Evolutionary conservation across 495 filamentous ascomycete species (phyloP).

Genomic region (Neurospora sp.): DNA sequence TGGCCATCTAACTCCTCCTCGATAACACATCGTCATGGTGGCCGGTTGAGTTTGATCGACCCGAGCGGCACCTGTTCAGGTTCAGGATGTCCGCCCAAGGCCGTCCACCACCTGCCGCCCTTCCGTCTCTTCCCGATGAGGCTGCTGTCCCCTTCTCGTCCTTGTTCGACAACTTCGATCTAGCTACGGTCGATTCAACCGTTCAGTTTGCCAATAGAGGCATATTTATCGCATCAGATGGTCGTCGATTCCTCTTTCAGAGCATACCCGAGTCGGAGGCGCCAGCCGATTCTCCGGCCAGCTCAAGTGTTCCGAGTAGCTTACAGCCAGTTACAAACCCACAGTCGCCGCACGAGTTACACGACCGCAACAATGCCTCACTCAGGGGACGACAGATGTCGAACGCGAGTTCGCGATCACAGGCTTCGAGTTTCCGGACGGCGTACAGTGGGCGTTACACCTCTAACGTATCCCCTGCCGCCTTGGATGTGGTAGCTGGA

Average conservation of each 20-base stretch:
- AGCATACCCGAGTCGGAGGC: slow-evolving; percentile 12
- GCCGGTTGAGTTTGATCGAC: not conserved
- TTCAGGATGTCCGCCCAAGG: slow-evolving; percentile 22
- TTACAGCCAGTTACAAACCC: not conserved
- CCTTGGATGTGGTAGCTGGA: not conserved
- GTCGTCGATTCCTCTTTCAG: slow-evolving; percentile 22
- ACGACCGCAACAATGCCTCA: slow-evolving; percentile 2
- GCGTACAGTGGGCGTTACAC: not conserved
- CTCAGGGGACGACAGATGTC: slow-evolving; percentile 16
- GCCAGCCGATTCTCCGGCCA: not conserved
- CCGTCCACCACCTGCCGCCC: slow-evolving; percentile 12
- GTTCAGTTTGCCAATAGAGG: slow-evolving; percentile 19
- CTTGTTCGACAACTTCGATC: slow-evolving; percentile 23
- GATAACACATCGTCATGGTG: no score
- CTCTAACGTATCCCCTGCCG: not conserved
- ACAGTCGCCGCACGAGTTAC: slow-evolving; percentile 1
- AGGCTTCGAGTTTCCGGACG: not conserved
- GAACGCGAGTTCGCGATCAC: slow-evolving; percentile 9
- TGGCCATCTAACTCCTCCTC: no score
- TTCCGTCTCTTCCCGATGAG: slow-evolving; percentile 17
- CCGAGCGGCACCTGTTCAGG: slow-evolving; percentile 13
- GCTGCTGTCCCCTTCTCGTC: slow-evolving; percentile 22
- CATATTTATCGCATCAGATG: slow-evolving; percentile 21
- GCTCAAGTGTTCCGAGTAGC: not conserved
- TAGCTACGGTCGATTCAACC: slow-evolving; percentile 18